A percentile compares a stretch with the other conserved stretches of the same genome.
Conservation (phyloP, 2,329 filamentous ascomycete genomes). For the Trichoderma sp. region DNA sequence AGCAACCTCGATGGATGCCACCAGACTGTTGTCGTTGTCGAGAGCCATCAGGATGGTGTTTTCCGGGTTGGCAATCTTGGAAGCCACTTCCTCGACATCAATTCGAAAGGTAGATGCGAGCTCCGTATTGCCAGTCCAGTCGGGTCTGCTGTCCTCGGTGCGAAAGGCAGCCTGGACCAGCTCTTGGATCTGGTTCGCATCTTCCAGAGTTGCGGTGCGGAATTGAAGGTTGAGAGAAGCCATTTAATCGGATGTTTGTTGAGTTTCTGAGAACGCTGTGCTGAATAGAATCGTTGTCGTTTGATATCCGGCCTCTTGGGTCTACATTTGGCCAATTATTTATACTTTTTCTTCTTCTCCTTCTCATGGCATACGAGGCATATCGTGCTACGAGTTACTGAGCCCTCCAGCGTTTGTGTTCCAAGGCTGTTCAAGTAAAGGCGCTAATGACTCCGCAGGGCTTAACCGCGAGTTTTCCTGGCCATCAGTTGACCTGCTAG, state of each 20-base stretch:
- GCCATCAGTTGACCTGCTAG: neutral
- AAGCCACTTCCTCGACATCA: conserved; percentile 64
- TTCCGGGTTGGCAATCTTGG: conserved; percentile 44
- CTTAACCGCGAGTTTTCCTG: neutral
- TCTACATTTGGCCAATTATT: neutral
- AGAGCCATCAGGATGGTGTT: conserved; percentile 36
- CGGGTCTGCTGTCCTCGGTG: conserved; percentile 40
- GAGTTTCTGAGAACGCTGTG: neutral
- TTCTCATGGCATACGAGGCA: neutral
- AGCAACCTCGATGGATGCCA: conserved; percentile 36
- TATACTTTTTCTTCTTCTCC: neutral
- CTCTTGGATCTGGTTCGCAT: conserved; percentile 40
- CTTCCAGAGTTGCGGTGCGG: conserved; percentile 40
- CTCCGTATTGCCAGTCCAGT: conserved; percentile 44
- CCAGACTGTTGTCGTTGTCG: conserved; percentile 26
- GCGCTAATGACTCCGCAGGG: conserved; percentile 11
- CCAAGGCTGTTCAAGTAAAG: neutral
- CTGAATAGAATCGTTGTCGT: neutral
- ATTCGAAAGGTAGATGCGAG: conserved; percentile 72
- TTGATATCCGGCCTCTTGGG: neutral
- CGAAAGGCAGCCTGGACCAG: conserved; percentile 46
- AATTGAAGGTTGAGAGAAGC: conserved; percentile 35
- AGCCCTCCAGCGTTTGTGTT: neutral
- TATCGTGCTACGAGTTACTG: neutral
- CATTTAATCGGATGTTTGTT: neutral